These are phyloP conservation scores for Erysimum cheiranthoides DNA, from an alignment of 345 rosid genomes.

Conservation along the genomic window DNA sequence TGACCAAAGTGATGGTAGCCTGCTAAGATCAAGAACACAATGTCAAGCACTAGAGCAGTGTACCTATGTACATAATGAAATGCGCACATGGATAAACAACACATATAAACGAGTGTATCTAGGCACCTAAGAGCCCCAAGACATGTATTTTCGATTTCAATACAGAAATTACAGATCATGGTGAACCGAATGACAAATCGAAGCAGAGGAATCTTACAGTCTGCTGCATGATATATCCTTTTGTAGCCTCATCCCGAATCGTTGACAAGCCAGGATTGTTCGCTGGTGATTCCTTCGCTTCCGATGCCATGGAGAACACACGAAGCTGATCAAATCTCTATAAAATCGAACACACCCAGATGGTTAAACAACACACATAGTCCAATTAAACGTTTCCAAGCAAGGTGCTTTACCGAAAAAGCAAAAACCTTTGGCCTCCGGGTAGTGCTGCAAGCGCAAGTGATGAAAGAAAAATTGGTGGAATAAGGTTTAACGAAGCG, in stretches of 20 bases:
- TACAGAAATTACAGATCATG: not conserved
- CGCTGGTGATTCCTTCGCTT: constrained; percentile 67
- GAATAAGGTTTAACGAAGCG: constrained; percentile 37
- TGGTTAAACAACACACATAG: constrained; percentile 13
- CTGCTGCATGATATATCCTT: constrained; percentile 87
- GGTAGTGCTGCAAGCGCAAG: constrained; percentile 12
- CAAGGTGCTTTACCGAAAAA: not conserved
- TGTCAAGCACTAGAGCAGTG: constrained; percentile 11
- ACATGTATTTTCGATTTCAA: not conserved
- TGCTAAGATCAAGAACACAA: constrained; percentile 5
- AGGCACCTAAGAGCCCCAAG: not conserved
- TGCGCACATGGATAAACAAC: not conserved
- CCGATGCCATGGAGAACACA: constrained; percentile 75
- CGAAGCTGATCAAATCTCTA: constrained; percentile 55
- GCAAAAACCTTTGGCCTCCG: constrained; percentile 31
- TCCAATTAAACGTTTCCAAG: constrained; percentile 10
- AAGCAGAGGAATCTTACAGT: constrained; percentile 57
- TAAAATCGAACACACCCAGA: constrained; percentile 38
- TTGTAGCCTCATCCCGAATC: constrained; percentile 73
- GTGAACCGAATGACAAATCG: not conserved
- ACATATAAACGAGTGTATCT: not conserved
- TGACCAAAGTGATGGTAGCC: not conserved
- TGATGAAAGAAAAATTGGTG: constrained; percentile 17
- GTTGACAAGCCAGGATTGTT: constrained; percentile 83
- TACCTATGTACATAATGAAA: not conserved